Percentiles rank a stretch among this genome's conserved stretches.
phyloP scores from a whole-genome alignment of 1,139 yeast genomes.

The Schwanniomyces etchellsii region DNA sequence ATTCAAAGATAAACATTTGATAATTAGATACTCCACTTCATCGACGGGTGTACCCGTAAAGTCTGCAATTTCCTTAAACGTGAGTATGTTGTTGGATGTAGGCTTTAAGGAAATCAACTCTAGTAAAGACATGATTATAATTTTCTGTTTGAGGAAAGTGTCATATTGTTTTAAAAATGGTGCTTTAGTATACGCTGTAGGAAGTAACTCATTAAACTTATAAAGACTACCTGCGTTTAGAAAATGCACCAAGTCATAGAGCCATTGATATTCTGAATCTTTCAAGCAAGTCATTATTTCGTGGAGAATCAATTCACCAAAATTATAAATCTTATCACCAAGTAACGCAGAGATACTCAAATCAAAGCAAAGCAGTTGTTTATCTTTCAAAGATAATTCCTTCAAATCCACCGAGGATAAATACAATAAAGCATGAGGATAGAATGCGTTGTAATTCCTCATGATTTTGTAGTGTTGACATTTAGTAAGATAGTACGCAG shows the following conservation, averaged over 20 bases:
- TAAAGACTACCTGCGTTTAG: constrained; percentile 76
- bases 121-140: constrained; percentile 85
- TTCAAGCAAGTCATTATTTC: constrained; percentile 64
- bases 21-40: constrained; percentile 84
- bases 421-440: constrained; percentile 53
- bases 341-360: constrained; percentile 81
- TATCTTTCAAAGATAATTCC: constrained; percentile 24
- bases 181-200: constrained; percentile 32
- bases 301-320: constrained; percentile 90
- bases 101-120: constrained; percentile 83
- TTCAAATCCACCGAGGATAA: constrained; percentile 45
- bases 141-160: constrained; percentile 78
- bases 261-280: constrained; percentile 58
- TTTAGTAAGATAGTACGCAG: constrained; percentile 77
- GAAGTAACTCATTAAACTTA: constrained; percentile 49
- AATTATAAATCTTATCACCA: constrained; percentile 90
- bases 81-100: constrained; percentile 64
- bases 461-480: constrained; percentile 72
- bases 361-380: constrained; percentile 62
- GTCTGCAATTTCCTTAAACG: constrained; percentile 69
- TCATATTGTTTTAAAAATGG: constrained; percentile 59
- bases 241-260: constrained; percentile 61
- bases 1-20: constrained; percentile 83
- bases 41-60: constrained; percentile 62
- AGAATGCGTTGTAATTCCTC: constrained; percentile 75